Conservation (phyloP, 129 eudicot species). For the Deinandra increscens region DNA sequence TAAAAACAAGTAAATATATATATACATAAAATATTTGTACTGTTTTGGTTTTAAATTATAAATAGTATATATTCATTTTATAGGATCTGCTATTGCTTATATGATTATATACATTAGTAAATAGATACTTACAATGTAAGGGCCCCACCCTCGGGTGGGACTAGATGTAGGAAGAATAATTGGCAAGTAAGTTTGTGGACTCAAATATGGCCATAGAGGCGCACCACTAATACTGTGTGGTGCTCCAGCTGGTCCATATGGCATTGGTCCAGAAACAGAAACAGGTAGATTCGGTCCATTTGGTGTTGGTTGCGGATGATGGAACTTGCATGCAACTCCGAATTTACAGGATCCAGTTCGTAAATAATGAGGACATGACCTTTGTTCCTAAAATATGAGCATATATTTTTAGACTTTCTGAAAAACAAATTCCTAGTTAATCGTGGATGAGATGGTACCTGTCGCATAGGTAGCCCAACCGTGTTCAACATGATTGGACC, state of each 20-base stretch:
- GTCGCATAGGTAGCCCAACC: slow-evolving; percentile 70
- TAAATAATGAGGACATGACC: slow-evolving; percentile 66
- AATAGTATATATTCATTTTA: not conserved
- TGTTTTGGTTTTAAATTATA: too few species aligned
- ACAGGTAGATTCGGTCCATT: slow-evolving; percentile 34
- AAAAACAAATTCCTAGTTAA: not conserved
- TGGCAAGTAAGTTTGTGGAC: slow-evolving; percentile 58
- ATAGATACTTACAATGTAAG: slow-evolving; percentile 47
- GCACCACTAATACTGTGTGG: slow-evolving; percentile 35
- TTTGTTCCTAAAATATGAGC: slow-evolving; percentile 48
- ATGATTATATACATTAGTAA: not conserved
- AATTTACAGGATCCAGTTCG: slow-evolving; percentile 67
- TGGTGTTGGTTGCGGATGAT: slow-evolving; percentile 64
- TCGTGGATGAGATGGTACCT: slow-evolving; percentile 37
- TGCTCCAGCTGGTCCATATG: slow-evolving; percentile 38
- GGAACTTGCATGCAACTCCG: slow-evolving; percentile 66
- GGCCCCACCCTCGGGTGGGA: slow-evolving; percentile 47
- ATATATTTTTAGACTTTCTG: not conserved
- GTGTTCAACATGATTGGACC: slow-evolving; percentile 42
- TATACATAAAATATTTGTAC: too few species aligned
- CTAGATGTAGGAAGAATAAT: slow-evolving; percentile 39
- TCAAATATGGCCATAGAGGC: slow-evolving; percentile 38
- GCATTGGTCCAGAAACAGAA: slow-evolving; percentile 19
- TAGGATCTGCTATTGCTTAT: not conserved
- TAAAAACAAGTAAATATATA: too few species aligned